Evolutionary conservation across 176 grass and related monocot species (phyloP).

Genomic region (Phragmites australis): DNA sequence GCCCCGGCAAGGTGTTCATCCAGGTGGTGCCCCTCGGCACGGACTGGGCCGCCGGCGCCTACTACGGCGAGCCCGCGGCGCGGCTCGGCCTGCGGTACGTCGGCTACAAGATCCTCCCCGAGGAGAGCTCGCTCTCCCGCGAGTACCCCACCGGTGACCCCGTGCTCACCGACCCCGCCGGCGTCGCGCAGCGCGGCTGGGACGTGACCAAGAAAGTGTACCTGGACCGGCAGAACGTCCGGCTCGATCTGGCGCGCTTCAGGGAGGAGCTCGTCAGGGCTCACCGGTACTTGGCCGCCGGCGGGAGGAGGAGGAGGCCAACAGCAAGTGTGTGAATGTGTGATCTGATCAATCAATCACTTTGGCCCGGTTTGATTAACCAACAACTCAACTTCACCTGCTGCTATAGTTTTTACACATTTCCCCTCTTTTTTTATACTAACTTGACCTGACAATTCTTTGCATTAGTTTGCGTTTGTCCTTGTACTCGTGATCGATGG

Average conservation of each 20-base stretch:
- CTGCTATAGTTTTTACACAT: background rate
- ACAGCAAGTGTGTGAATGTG: background rate
- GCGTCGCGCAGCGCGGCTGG: constrained; percentile 69
- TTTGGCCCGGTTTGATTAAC: constrained; percentile 16
- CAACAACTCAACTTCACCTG: background rate
- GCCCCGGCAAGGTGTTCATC: constrained; percentile 75
- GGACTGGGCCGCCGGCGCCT: constrained; percentile 66
- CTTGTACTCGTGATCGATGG: constrained; percentile 29
- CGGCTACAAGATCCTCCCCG: constrained; percentile 65
- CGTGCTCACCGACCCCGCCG: constrained; percentile 72
- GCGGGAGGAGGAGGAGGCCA: constrained; percentile 8
- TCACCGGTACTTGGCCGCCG: constrained; percentile 53
- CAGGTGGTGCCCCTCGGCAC: constrained; percentile 78
- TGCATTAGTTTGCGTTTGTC: constrained; percentile 37
- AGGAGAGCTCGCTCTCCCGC: constrained; percentile 70
- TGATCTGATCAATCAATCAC: background rate
- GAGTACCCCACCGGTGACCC: constrained; percentile 67
- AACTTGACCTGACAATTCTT: constrained; percentile 59
- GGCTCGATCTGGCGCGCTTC: constrained; percentile 62
- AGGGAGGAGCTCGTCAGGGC: constrained; percentile 47
- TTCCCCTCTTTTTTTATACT: constrained; percentile 6
- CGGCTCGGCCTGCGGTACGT: constrained; percentile 63
- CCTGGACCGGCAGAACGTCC: constrained; percentile 79
- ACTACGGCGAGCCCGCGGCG: constrained; percentile 67
- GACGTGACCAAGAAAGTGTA: constrained; percentile 89